A percentile compares a stretch with the other conserved stretches of the same genome.
phyloP scores from a whole-genome alignment of 2,329 filamentous ascomycete species.

The Nakataea oryzae region DNA sequence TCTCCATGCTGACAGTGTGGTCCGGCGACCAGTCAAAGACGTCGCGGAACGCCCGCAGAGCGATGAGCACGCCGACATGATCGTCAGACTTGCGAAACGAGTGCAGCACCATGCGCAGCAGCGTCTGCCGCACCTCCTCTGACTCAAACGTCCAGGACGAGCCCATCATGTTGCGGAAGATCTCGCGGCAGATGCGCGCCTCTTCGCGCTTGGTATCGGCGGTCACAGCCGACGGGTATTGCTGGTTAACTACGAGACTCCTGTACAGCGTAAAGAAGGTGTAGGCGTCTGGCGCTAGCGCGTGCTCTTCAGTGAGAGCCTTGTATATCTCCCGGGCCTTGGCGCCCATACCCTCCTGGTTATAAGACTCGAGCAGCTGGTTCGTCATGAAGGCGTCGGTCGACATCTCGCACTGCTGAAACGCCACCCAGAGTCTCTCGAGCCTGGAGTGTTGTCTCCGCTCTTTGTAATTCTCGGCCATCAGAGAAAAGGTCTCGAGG shows the following conservation, averaged over 20 bases:
- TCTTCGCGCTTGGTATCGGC: slow-evolving; percentile 8
- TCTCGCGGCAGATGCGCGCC: slow-evolving; percentile 9
- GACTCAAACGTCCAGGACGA: slow-evolving; percentile 10
- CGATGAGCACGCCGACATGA: slow-evolving; percentile 35
- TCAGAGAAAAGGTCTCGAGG: slow-evolving; percentile 67
- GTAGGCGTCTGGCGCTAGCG: slow-evolving; percentile 50
- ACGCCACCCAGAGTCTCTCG: slow-evolving; percentile 49
- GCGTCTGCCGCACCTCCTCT: slow-evolving; percentile 15
- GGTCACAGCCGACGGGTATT: slow-evolving; percentile 13
- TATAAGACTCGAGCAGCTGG: slow-evolving; percentile 58
- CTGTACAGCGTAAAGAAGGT: slow-evolving; percentile 62
- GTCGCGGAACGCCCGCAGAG: slow-evolving; percentile 19
- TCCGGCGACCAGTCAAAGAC: slow-evolving; percentile 18
- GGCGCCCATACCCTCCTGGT: slow-evolving; percentile 45
- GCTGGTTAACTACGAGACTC: slow-evolving; percentile 39
- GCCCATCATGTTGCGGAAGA: slow-evolving; percentile 20
- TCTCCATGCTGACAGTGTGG: slow-evolving; percentile 20
- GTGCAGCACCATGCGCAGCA: slow-evolving; percentile 21
- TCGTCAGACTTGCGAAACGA: slow-evolving; percentile 32
- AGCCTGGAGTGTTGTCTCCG: slow-evolving; percentile 48
- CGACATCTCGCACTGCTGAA: slow-evolving; percentile 51
- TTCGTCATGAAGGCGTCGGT: slow-evolving; percentile 72
- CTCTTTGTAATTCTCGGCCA: slow-evolving; percentile 61
- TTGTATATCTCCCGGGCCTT: slow-evolving; percentile 46
- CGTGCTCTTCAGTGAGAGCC: slow-evolving; percentile 35